Conservation (phyloP, 257 asterid species). For the Salvia rosmarinus region DNA sequence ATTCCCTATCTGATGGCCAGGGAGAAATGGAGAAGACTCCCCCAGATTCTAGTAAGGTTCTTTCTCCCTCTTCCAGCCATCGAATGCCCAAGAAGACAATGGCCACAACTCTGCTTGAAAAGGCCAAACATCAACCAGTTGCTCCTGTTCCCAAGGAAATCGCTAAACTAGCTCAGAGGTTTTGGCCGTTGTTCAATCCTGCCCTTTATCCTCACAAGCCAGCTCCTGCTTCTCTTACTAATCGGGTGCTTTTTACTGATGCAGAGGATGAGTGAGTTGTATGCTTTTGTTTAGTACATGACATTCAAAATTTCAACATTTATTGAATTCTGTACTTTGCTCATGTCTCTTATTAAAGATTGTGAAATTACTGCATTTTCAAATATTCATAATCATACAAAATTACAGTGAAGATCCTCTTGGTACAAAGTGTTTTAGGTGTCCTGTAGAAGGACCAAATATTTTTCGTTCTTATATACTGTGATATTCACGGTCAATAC, state of each 20-base stretch:
- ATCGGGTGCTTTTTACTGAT: constrained; percentile 92
- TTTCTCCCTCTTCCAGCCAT: constrained; percentile 45
- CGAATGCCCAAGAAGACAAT: constrained; percentile 64
- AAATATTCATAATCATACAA: constrained; percentile 7
- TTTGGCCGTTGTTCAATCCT: constrained; percentile 83
- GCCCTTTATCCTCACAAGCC: constrained; percentile 91
- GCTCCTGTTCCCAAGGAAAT: constrained; percentile 86
- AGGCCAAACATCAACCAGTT: constrained; percentile 74
- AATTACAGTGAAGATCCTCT: constrained; percentile 7
- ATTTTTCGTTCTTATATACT: constrained; percentile 6
- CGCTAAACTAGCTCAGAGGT: constrained; percentile 78
- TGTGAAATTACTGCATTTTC: constrained; percentile 16
- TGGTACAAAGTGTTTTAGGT: constrained; percentile 10
- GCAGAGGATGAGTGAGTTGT: constrained; percentile 98
- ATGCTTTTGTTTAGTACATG: constrained; percentile 46
- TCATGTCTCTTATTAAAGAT: constrained; percentile 20
- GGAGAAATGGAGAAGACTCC: constrained; percentile 46
- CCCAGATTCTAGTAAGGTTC: constrained; percentile 39
- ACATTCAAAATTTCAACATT: constrained; percentile 25
- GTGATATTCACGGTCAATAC: constrained; percentile 20
- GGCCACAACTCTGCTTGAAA: constrained; percentile 89
- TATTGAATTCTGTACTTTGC: constrained; percentile 3
- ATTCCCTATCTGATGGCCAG: constrained; percentile 49
- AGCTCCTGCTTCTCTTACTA: constrained; percentile 76
- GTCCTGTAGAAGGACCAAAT: neutral